A percentile compares a stretch with the other conserved stretches of the same genome.
Conservation (phyloP, 2,329 filamentous ascomycete genomes). For the Chaetomium globosum region DNA sequence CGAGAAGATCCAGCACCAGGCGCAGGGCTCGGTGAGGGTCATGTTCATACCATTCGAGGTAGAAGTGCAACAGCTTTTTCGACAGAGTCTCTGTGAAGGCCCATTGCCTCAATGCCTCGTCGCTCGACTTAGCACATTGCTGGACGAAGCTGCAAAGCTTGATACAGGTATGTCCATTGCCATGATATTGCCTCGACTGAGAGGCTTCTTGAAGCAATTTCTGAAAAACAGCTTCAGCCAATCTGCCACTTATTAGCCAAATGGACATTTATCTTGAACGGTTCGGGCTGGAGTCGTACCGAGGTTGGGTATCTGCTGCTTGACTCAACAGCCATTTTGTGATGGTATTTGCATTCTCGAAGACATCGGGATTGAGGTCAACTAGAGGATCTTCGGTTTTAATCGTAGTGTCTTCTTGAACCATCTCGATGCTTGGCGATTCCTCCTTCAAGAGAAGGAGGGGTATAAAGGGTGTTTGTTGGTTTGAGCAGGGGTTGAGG, state of each 20-base stretch:
- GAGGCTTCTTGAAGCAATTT: slow-evolving; percentile 53
- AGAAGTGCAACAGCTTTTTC: slow-evolving; percentile 61
- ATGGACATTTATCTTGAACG: not conserved
- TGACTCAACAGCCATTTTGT: slow-evolving; percentile 36
- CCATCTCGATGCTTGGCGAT: slow-evolving; percentile 25
- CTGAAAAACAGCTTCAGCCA: slow-evolving; percentile 50
- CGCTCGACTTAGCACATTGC: slow-evolving; percentile 56
- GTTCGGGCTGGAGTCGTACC: slow-evolving; percentile 22
- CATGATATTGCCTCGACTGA: slow-evolving; percentile 57
- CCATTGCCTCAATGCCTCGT: slow-evolving; percentile 49
- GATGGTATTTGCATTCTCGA: slow-evolving; percentile 38
- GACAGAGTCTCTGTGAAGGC: slow-evolving; percentile 55
- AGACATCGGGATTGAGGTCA: slow-evolving; percentile 26
- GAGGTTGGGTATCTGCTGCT: slow-evolving; percentile 22
- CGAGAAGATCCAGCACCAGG: slow-evolving; percentile 61
- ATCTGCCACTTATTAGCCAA: slow-evolving; percentile 32
- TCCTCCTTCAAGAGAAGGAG: slow-evolving; percentile 13
- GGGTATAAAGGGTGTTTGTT: not conserved
- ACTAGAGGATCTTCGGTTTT: slow-evolving; percentile 20
- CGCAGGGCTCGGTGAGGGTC: slow-evolving; percentile 67
- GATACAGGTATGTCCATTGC: slow-evolving; percentile 55
- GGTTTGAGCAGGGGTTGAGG: slow-evolving; percentile 1
- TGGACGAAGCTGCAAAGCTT: slow-evolving; percentile 66
- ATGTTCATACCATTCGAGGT: slow-evolving; percentile 68
- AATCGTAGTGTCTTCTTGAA: slow-evolving; percentile 11